Evolutionary conservation across 345 rosid genomes (phyloP).

Genomic region (Litchi chinensis): DNA sequence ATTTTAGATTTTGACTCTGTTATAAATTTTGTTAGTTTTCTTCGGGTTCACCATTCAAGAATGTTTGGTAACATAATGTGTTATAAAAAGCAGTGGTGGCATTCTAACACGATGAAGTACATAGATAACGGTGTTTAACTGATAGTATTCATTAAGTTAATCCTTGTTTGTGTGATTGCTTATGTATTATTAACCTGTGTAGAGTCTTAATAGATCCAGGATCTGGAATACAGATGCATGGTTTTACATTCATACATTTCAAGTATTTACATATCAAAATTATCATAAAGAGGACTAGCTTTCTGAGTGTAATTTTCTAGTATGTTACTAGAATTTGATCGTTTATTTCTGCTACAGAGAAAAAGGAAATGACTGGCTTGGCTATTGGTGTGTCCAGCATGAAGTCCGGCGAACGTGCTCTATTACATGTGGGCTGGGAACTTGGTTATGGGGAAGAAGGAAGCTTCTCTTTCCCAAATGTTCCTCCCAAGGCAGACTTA

Average conservation of each 20-base stretch:
- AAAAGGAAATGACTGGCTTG: constrained; percentile 87
- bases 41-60: not conserved
- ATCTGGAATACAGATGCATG: constrained; percentile 5
- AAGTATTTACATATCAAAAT: not conserved
- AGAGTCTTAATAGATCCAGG: not conserved
- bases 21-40: not conserved
- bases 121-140: not conserved
- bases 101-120: not conserved
- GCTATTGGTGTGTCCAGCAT: constrained; percentile 84
- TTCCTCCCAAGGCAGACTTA: constrained; percentile 90
- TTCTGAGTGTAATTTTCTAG: not conserved
- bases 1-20: not conserved
- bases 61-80: not conserved
- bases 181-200: not conserved
- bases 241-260: not conserved
- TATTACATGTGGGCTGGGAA: constrained; percentile 86
- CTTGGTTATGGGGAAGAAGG: constrained; percentile 95
- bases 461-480: constrained; percentile 93
- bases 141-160: not conserved
- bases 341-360: constrained; percentile 54
- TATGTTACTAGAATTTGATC: constrained; percentile 4
- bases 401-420: constrained; percentile 90
- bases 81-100: not conserved
- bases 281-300: not conserved
- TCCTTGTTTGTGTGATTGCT: not conserved